Evolutionary conservation across 495 filamentous ascomycete species (phyloP), one percentile per base, ranked within the genome.

Genomic region (Annulohypoxylon stygium): DNA sequence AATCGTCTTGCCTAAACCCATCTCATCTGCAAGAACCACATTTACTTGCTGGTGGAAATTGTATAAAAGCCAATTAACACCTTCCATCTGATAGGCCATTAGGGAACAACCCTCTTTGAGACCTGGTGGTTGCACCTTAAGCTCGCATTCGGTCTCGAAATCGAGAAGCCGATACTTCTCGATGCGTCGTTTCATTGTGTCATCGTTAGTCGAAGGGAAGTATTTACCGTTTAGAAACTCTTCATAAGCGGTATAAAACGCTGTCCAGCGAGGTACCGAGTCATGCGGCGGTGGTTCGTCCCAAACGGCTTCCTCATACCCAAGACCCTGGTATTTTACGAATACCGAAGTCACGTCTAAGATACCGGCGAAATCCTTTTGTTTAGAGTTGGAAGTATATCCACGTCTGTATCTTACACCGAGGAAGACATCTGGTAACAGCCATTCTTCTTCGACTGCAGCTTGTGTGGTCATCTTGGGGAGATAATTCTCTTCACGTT

Each of bases 1-100:
- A 54, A 99, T 92, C 0, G 97, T 99, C 84, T 99, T 99, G 26
- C 97, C 97, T 9, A 99, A 89, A 4, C 97, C 97, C 97, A 99
- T 99, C 78, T 99, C 97, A 74, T 99, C 97, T 2, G 97, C 97
- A 2, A 99, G 88, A 75, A 99, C 96, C n/a, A 92, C 91, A 74
- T 97, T 98, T 69, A 92, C 87, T 69, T 90, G 84, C 54, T 88
- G 83, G 68, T 92, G 89, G 84, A 93, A 97, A 77, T 93, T 95
- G 78, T 93, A 97, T 66, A 97, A 91, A n/a, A 98, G 88, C 94
- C 96, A 99, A 77, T 98, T 98, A 65, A 98, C 79, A 14, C 97
- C 97, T 18, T 98, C 93, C 45, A 95, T 82, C 77, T 99, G 97
- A 77, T 99, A 99, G 10, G 87, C 84, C 95, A 99, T 98, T 41